Evolutionary conservation across 495 filamentous ascomycete genomes (phyloP), one percentile per base, ranked within the genome.

Genomic region (Lichenothelia convexa): DNA sequence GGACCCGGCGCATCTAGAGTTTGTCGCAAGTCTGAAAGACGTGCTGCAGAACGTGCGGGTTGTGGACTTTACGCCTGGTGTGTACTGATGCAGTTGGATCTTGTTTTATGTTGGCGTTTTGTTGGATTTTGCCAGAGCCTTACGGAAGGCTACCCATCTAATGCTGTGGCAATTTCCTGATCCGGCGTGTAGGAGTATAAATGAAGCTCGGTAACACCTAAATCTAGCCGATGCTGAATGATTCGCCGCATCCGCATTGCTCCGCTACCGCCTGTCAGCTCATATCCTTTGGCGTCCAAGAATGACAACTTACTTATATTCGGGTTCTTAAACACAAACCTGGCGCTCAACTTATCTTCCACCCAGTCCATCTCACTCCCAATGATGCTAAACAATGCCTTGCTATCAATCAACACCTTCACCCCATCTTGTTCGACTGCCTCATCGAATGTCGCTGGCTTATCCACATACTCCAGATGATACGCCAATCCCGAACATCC

Each of bases 301-400:
- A 18, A 1, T 12, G 9, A 8, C 9, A 17, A 78, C 87, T 71
- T 59, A 93, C 84, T 95, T 50, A 94, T 94, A 53, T 97, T 97
- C 21, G 89, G 89, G 58, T 97, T 97, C 50, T 71, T 71, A 58
- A 97, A 97, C 41, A 93, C 74, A 61, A 97, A 97, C 47, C 78
- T 64, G 50, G 76, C 67, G 52, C 72, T 91, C 47, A 97, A 53
- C 57, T 87, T 91, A 48, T 94, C 91, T 58, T 95, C 86, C 2
- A 87, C 70, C 87, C 86, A 97, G 51, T 97, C 89, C 89, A 97
- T 97, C 65, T 95, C 89, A 47, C 80, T 93, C 6, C 91, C 89
- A 54, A 97, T 93, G 30, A 97, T 93, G 51, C 82, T 93, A 47
- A 97, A 89, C 40, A 97, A 61, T 41, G 89, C 89, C 60, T 93